Conservation (phyloP, 768 basidiomycete species). For the Mycena polygramma region DNA sequence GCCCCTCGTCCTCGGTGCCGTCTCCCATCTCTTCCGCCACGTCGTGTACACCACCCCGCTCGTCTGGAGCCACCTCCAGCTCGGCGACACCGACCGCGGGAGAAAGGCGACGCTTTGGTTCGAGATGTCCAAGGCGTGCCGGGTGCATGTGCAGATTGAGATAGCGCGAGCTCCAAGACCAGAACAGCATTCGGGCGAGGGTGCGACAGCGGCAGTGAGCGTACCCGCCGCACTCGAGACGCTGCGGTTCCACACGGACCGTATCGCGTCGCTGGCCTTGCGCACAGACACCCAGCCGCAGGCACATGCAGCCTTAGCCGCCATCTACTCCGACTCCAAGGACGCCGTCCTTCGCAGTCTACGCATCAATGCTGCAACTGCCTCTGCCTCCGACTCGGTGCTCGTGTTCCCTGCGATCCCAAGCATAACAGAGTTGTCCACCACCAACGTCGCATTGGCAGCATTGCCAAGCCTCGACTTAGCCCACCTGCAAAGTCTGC, state of each 20-base stretch:
- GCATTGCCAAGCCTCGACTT: constrained; percentile 37
- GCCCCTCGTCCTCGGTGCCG: constrained; percentile 48
- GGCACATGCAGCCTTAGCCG: constrained; percentile 37
- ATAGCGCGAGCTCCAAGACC: constrained; percentile 14
- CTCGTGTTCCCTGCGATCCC: constrained; percentile 28
- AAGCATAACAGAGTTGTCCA: constrained; percentile 31
- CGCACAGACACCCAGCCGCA: constrained; percentile 39
- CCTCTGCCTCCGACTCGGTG: constrained; percentile 19
- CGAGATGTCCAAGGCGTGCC: constrained; percentile 43
- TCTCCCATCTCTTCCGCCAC: constrained; percentile 47
- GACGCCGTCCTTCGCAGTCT: constrained; percentile 23
- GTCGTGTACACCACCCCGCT: constrained; percentile 47
- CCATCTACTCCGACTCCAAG: constrained; percentile 35
- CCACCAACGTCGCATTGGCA: constrained; percentile 44
- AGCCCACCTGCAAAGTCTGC: constrained; percentile 36
- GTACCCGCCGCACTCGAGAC: constrained; percentile 12
- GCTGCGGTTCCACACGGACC: constrained; percentile 29
- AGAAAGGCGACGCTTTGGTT: constrained; percentile 51
- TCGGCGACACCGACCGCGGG: constrained; percentile 36
- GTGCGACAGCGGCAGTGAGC: not conserved
- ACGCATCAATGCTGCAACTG: constrained; percentile 17
- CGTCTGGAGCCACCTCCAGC: constrained; percentile 46
- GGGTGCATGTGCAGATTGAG: constrained; percentile 41
- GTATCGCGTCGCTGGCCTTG: constrained; percentile 38
- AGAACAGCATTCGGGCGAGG: not conserved